Evolutionary conservation across 495 filamentous ascomycete species (phyloP), one percentile per base, ranked within the genome.

Genomic region (Echria macrotheca): DNA sequence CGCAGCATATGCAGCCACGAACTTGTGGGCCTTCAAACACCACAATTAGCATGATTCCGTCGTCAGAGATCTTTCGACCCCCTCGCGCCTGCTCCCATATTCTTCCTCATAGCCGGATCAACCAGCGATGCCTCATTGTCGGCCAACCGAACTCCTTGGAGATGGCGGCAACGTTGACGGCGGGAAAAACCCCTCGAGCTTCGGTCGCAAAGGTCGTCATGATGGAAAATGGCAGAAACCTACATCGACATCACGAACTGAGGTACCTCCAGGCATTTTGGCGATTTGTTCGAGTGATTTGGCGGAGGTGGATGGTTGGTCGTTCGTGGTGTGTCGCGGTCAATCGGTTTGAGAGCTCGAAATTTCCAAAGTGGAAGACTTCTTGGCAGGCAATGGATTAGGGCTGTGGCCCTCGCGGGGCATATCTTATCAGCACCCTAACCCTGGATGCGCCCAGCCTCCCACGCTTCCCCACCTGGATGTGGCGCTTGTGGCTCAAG

Each of bases 181-280:
- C 58, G 49, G 56, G n/a, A 53, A 54, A 60, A 62, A 55, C 53
- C 48, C 52, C 32, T 58, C 57, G 57, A 55, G 54, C 53, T 24
- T 39, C 37, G 62, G 57, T 60, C 50, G 47, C 53, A 44, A 52
- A 60, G 52, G 52, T 39, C 28, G 24, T 49, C 41, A 55, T 49
- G 60, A 55, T 55, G 57, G 33, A 54, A 51, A 57, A 29, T 49
- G 59, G 58, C 54, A 47, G 53, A 50, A 65, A 82, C 85, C 76
- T 82, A 89, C 87, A 78, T 91, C 87, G 69, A 91, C 87, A 80
- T 91, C 87, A 71, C 87, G 87, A 73, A 91, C 87, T 65, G 78
- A 83, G 72, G 87, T 81, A 75, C 87, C 71, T 64, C 72, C 87
- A 74, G 84, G 78, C 87, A 91, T 91, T 67, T 75, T 88, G 73